A percentile compares a stretch with the other conserved stretches of the same genome.
These are phyloP conservation scores for Echeveria elegans DNA, from an alignment of 164 flowering plant species.

Conservation along the genomic window DNA sequence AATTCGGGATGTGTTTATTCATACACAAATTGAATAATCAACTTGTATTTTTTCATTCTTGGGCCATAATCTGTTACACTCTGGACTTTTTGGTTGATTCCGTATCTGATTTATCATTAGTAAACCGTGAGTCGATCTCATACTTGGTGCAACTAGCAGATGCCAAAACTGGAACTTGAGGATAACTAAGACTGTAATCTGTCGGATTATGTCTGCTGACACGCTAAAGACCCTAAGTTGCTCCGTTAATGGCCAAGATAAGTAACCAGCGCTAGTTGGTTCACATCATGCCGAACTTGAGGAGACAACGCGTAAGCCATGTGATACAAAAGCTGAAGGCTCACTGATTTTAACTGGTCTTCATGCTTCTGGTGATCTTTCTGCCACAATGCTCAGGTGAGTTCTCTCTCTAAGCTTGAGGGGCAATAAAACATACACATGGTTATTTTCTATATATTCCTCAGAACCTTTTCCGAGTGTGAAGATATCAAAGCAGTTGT, in stretches of 20 bases:
- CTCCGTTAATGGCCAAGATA: slow-evolving; percentile 18
- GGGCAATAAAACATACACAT: background rate
- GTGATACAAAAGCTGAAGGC: slow-evolving; percentile 7
- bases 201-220: slow-evolving; percentile 50
- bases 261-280: slow-evolving; percentile 14
- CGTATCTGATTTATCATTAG: background rate
- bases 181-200: slow-evolving; percentile 59
- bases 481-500: slow-evolving; percentile 68
- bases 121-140: background rate
- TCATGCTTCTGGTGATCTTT: slow-evolving; percentile 97
- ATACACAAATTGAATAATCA: too few species aligned
- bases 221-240: slow-evolving; percentile 40
- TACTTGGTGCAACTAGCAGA: slow-evolving; percentile 20
- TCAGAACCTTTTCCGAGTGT: slow-evolving; percentile 69
- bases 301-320: slow-evolving; percentile 1
- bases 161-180: slow-evolving; percentile 26
- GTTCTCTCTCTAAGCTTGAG: background rate
- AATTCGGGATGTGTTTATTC: too few species aligned
- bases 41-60: too few species aligned
- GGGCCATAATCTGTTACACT: too few species aligned
- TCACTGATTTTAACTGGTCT: slow-evolving; percentile 85
- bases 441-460: background rate
- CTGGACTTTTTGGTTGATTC: background rate
- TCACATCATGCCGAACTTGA: slow-evolving; percentile 13
- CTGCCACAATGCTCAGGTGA: slow-evolving; percentile 79